phyloP scores from a whole-genome alignment of 129 eudicot species.

The sunflower (Helianthus annuus) region HanXRQr2.0-SUNRISE NC_035445.2:25148037-25148536 shows the following conservation, averaged over 20 bases:
- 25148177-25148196: constrained; percentile 68
- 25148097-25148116: constrained; percentile 66
- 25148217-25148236: too few relatives aligned
- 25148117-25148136: constrained; percentile 85
- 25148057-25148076: neutral
- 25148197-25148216: constrained; percentile 55
- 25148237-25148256: neutral
- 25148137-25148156: constrained; percentile 86
- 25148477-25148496: too few relatives aligned
- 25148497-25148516: too few relatives aligned
- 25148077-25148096: neutral
- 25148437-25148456: neutral
- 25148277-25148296: constrained; percentile 35
- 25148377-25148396: constrained; percentile 91
- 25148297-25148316: constrained; percentile 90
- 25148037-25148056: neutral
- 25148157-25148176: constrained; percentile 64
- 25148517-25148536: too few relatives aligned
- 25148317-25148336: constrained; percentile 81
- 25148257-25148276: neutral
- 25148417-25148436: constrained; percentile 74
- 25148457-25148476: neutral
- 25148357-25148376: constrained; percentile 79
- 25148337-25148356: constrained; percentile 81
- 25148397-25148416: constrained; percentile 85